Conservation (phyloP, 495 filamentous ascomycete genomes). For the Talaromyces borbonicus region DNA sequence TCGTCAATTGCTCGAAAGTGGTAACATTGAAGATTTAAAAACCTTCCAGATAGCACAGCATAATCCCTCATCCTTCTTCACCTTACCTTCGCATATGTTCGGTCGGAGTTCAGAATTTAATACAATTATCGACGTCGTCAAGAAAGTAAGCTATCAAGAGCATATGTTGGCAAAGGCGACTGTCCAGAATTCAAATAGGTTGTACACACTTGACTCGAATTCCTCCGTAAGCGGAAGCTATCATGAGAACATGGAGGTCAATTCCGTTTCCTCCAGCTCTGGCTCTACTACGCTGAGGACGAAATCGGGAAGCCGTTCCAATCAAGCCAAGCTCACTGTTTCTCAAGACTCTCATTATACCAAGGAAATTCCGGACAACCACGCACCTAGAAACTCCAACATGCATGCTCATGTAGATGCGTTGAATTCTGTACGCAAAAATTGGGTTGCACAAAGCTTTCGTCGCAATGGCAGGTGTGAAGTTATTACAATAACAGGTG, state of each 20-base stretch:
- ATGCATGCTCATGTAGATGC: conserved; percentile 14
- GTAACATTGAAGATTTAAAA: conserved; percentile 57
- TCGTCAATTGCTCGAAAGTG: conserved; percentile 59
- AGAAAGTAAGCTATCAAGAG: conserved; percentile 56
- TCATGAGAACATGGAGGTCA: conserved; percentile 40
- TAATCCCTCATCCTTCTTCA: conserved; percentile 81
- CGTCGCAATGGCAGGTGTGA: conserved; percentile 65
- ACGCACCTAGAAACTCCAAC: neutral
- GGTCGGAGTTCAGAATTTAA: conserved; percentile 65
- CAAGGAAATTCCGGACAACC: neutral
- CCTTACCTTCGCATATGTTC: conserved; percentile 67
- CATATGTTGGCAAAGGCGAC: conserved; percentile 39
- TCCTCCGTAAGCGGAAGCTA: conserved; percentile 47
- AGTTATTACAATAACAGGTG: conserved; percentile 68
- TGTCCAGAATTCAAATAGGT: conserved; percentile 24
- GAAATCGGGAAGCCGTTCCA: neutral
- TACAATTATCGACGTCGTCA: conserved; percentile 59
- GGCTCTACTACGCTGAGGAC: conserved; percentile 19
- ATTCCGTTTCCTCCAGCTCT: conserved; percentile 40
- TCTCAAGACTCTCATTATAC: neutral
- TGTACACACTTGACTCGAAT: conserved; percentile 39
- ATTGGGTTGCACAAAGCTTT: conserved; percentile 43
- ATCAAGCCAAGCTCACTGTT: neutral
- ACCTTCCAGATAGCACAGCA: conserved; percentile 62
- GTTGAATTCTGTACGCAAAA: conserved; percentile 21